phyloP scores from a whole-genome alignment of 2,329 filamentous ascomycete genomes.

The Fusarium sp. region DNA sequence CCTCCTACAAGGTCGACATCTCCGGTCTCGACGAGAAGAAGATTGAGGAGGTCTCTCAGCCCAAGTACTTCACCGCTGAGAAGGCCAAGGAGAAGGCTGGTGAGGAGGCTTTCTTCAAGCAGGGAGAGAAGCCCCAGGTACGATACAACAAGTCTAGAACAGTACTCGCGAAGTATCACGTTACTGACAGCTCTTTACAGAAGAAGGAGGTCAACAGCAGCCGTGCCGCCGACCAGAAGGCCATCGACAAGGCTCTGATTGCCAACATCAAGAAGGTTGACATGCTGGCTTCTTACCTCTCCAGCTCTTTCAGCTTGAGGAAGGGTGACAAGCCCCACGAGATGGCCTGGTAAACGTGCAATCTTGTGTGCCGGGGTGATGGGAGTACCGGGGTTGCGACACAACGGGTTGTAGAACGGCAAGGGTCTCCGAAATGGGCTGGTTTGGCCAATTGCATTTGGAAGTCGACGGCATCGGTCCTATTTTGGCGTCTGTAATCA shows the following conservation, averaged over 20 bases:
- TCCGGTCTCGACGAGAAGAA: constrained; percentile 89
- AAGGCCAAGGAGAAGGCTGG: constrained; percentile 94
- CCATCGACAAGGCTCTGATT: constrained; percentile 95
- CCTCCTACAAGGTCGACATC: constrained; percentile 85
- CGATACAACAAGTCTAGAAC: constrained; percentile 44
- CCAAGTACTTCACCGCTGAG: constrained; percentile 96
- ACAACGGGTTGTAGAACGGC: constrained; percentile 57
- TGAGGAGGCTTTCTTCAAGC: constrained; percentile 99
- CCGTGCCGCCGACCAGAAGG: constrained; percentile 97
- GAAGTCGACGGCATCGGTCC: constrained; percentile 72
- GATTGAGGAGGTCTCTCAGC: constrained; percentile 78
- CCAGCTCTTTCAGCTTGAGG: constrained; percentile 96
- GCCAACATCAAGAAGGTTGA: constrained; percentile 99
- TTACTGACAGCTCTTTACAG: constrained; percentile 60
- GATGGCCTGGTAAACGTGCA: constrained; percentile 91
- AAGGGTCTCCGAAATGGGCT: constrained; percentile 60
- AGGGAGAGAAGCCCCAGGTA: constrained; percentile 98
- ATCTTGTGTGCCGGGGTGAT: constrained; percentile 42
- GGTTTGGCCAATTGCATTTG: constrained; percentile 73
- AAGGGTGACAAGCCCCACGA: constrained; percentile 99
- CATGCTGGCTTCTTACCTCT: constrained; percentile 91
- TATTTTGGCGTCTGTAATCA: constrained; percentile 74
- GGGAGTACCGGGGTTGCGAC: constrained; percentile 45
- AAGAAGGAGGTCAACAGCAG: constrained; percentile 96
- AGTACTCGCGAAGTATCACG: neutral